A percentile compares a stretch with the other conserved stretches of the same genome.
Conservation (phyloP, 1,284 basidiomycete species). For the Ceratobasidium sp. region DNA sequence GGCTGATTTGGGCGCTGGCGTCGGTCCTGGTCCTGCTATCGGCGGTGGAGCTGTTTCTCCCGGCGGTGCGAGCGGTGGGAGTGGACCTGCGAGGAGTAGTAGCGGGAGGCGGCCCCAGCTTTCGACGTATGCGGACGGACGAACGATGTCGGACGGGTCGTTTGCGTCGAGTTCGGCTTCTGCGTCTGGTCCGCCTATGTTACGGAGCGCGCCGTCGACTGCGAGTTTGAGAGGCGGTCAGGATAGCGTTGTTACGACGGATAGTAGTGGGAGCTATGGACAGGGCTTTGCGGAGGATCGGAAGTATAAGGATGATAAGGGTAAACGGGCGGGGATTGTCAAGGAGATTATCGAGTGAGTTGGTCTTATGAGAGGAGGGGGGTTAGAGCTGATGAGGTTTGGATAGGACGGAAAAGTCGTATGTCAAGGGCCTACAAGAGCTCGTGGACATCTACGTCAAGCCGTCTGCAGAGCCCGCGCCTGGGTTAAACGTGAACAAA, state of each 20-base stretch:
- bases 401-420: slow-evolving; percentile 91
- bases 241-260: slow-evolving; percentile 48
- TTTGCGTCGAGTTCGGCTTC: slow-evolving; percentile 47
- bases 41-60: not conserved
- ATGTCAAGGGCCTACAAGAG: slow-evolving; percentile 93
- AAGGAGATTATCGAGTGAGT: slow-evolving; percentile 89
- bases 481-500: slow-evolving; percentile 65
- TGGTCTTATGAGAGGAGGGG: not conserved
- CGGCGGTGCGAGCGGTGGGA: not conserved
- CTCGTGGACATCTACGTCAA: slow-evolving; percentile 96
- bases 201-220: slow-evolving; percentile 49
- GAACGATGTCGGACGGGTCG: slow-evolving; percentile 45
- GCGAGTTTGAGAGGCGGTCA: slow-evolving; percentile 48
- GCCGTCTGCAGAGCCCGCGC: slow-evolving; percentile 81
- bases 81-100: not conserved
- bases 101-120: slow-evolving; percentile 29
- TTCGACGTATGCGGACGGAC: slow-evolving; percentile 42
- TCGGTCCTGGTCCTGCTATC: not conserved
- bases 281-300: slow-evolving; percentile 69
- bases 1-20: slow-evolving; percentile 79
- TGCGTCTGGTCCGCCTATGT: slow-evolving; percentile 39
- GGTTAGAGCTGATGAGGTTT: slow-evolving; percentile 48
- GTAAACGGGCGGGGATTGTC: slow-evolving; percentile 82
- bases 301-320: slow-evolving; percentile 90
- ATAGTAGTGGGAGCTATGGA: slow-evolving; percentile 49